Base-by-base conservation (phyloP, 805 yeast species). In the Vanderwaltozyma polyspora region DNA sequence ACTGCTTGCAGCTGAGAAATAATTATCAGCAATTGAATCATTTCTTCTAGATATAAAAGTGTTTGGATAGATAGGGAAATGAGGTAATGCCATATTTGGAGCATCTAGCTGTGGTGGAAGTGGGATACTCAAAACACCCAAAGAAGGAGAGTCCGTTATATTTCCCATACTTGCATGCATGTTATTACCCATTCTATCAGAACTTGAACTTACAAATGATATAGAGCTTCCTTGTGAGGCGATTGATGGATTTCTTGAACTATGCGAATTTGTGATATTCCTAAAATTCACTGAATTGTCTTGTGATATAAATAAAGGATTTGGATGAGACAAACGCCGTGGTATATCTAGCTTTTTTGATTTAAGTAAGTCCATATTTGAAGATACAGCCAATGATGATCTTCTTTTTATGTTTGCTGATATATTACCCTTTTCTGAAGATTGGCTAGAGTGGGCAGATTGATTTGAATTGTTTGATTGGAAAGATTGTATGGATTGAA, bases 61-160 rank as follows among this genome's bases (percentile, higher is more conserved):
- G 11, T 40, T 25, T 5, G 25, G 24, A 2, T 36, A 41, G 19
- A 34, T 36, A 3, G 57, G 55, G 1, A 43, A 32, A 6, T 56
- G 42, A 13, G 70, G 69, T 12, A 71, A 52, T 13, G 74, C 70
- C 28, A 69, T 78, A 11, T 46, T 53, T 3, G 87, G 87, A 38
- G 72, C 58, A 1, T 79, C 74, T 13, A 64, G 52, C 34, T 63
- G 70, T 0, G 79, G 74, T 0, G 86, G 85, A 5, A 79, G 33
- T 10, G 58, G 34, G 5, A 51, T 60, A 32, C 48, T 50, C 15
- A 52, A 28, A 14, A 43, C 33, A 3, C 46, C 50, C 23, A 28
- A 28, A 28, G 10, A 25, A n/a, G 12, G 31, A 14, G 14, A 23
- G 13, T n/a, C 23, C 25, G 24, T 29, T 36, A 6, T 14, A 13